phyloP scores from a whole-genome alignment of 805 yeast species.

The Barnettozyma vustinii region DNA sequence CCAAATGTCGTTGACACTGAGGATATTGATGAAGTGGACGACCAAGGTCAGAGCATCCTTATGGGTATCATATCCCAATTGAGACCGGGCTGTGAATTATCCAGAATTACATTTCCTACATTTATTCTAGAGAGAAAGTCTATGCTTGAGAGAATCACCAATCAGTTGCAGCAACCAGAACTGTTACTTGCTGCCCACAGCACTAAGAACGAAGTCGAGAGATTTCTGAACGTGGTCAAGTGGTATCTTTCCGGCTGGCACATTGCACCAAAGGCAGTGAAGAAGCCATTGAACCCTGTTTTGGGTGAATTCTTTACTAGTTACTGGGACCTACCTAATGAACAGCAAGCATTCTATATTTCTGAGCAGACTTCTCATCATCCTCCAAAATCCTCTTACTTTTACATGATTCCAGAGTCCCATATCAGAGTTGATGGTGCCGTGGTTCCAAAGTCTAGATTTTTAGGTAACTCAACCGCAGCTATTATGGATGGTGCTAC shows the following conservation, averaged over 20 bases:
- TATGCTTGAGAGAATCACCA: slow-evolving; percentile 93
- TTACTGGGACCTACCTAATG: slow-evolving; percentile 84
- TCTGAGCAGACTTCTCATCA: slow-evolving; percentile 97
- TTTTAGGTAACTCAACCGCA: slow-evolving; percentile 93
- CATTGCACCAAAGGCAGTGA: slow-evolving; percentile 97
- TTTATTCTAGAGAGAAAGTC: slow-evolving; percentile 92
- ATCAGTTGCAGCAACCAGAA: slow-evolving; percentile 76
- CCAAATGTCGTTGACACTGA: slow-evolving; percentile 35
- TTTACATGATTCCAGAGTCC: slow-evolving; percentile 76
- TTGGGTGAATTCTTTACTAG: slow-evolving; percentile 87
- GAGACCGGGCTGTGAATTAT: slow-evolving; percentile 86
- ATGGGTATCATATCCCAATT: slow-evolving; percentile 86
- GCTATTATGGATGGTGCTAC: slow-evolving; percentile 94
- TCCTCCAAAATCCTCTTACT: slow-evolving; percentile 96
- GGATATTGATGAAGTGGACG: slow-evolving; percentile 90
- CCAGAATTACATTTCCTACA: slow-evolving; percentile 91
- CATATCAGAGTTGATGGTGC: slow-evolving; percentile 86
- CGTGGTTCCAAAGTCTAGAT: slow-evolving; percentile 79
- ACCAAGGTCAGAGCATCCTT: slow-evolving; percentile 80
- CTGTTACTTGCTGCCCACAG: slow-evolving; percentile 64
- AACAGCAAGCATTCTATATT: slow-evolving; percentile 70
- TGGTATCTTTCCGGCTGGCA: slow-evolving; percentile 98
- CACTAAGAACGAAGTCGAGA: slow-evolving; percentile 49
- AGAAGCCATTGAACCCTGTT: slow-evolving; percentile 93
- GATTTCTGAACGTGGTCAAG: slow-evolving; percentile 70